Percentiles rank a stretch among this genome's conserved stretches.
phyloP scores from a whole-genome alignment of 176 grass and related monocot species.

The Oryza nivara region DNA sequence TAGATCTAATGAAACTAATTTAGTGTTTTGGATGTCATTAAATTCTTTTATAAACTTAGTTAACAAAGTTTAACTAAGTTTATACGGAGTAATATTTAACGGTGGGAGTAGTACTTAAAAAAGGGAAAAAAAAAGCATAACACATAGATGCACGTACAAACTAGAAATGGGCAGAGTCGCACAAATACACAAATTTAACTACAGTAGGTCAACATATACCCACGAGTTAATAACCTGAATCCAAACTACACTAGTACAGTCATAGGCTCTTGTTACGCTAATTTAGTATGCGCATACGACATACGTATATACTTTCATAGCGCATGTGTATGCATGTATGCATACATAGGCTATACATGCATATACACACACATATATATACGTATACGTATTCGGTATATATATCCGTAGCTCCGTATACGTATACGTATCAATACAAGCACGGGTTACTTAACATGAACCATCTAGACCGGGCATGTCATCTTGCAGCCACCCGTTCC shows the following conservation, averaged over 20 bases:
- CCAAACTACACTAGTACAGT: not conserved
- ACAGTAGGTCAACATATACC: not conserved
- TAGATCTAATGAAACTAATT: too few relatives aligned
- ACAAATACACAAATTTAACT: not conserved
- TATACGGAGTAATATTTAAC: too few relatives aligned
- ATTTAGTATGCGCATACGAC: not conserved
- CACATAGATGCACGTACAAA: too few relatives aligned
- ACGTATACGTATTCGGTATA: too few relatives aligned
- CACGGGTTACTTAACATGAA: conserved; percentile 16
- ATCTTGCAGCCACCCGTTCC: conserved; percentile 48
- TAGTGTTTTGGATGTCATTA: too few relatives aligned
- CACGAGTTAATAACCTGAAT: too few relatives aligned
- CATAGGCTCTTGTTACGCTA: not conserved
- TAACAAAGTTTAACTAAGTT: too few relatives aligned
- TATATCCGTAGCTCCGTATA: not conserved
- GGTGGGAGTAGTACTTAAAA: not conserved
- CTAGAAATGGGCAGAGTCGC: too few relatives aligned
- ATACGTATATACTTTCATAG: not conserved
- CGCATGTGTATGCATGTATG: not conserved
- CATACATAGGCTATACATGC: not conserved
- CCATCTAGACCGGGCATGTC: conserved; percentile 46
- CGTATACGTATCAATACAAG: not conserved
- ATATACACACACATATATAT: not conserved
- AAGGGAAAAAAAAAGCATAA: too few relatives aligned
- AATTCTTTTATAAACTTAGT: too few relatives aligned